Evolutionary conservation across 768 basidiomycete genomes (phyloP).

Genomic region (Leccinellum rugosiceps): DNA sequence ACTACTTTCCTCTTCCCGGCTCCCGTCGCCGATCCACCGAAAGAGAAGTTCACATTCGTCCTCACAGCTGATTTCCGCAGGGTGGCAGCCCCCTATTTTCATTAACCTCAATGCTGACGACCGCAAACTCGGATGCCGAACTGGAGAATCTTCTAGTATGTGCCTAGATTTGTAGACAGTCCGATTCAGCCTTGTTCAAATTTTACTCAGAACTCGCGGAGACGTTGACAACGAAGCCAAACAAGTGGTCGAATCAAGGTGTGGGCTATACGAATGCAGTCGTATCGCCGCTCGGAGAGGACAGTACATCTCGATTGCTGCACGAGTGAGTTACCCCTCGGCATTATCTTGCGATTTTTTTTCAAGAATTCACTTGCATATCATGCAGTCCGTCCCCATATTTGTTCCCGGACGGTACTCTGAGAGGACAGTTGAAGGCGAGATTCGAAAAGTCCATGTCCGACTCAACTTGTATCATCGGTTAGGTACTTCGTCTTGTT

Average conservation of each 20-base stretch:
- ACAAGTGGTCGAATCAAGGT: constrained; percentile 17
- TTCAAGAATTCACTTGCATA: not conserved
- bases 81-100: not conserved
- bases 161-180: not conserved
- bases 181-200: not conserved
- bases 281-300: constrained; percentile 4
- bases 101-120: constrained; percentile 6
- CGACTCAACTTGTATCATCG: too few species aligned
- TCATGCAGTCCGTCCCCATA: constrained; percentile 12
- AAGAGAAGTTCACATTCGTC: not conserved
- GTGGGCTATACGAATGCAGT: constrained; percentile 10
- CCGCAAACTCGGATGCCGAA: constrained; percentile 15
- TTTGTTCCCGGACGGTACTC: constrained; percentile 16
- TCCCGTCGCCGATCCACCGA: constrained; percentile 3
- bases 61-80: not conserved
- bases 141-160: constrained; percentile 5
- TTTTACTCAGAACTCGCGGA: not conserved
- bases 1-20: not conserved
- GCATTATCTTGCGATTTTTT: not conserved
- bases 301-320: not conserved
- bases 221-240: constrained; percentile 5
- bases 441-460: constrained; percentile 6
- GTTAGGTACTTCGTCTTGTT: not conserved
- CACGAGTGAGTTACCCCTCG: constrained; percentile 3
- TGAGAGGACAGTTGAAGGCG: constrained; percentile 16